Evolutionary conservation across 2,329 filamentous ascomycete genomes (phyloP).

Genomic region (Lachnellula cervina): DNA sequence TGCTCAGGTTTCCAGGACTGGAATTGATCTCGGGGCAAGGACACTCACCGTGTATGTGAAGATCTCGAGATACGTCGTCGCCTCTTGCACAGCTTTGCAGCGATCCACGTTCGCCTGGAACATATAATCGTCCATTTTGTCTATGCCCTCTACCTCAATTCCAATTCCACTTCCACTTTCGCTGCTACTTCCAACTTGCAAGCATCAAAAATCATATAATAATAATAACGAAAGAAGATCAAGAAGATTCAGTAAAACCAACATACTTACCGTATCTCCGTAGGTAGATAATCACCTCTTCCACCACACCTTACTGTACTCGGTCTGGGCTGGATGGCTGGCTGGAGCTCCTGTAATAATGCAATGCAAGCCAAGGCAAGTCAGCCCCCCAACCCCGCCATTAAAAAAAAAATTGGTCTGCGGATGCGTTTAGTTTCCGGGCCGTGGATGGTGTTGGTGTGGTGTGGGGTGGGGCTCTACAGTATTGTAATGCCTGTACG

Average conservation of each 20-base stretch:
- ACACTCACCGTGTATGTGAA: constrained; percentile 21
- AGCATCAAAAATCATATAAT: background rate
- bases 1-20: background rate
- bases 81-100: constrained; percentile 24
- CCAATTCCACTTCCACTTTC: background rate
- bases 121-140: constrained; percentile 33
- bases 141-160: constrained; percentile 1
- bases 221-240: no score
- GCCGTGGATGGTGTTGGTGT: background rate
- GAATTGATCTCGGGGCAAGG: background rate
- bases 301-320: background rate
- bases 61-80: constrained; percentile 30
- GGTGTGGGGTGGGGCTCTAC: background rate
- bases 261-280: background rate
- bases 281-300: background rate
- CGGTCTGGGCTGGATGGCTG: background rate
- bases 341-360: background rate
- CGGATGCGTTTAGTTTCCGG: no score
- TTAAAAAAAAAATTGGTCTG: background rate
- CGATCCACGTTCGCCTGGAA: constrained; percentile 28
- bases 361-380: background rate
- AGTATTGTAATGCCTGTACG: background rate
- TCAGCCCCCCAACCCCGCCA: background rate
- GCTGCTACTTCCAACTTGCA: background rate
- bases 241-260: no score